phyloP scores from a whole-genome alignment of 768 basidiomycete genomes.

The Strobilomyces dryophilus region DNA sequence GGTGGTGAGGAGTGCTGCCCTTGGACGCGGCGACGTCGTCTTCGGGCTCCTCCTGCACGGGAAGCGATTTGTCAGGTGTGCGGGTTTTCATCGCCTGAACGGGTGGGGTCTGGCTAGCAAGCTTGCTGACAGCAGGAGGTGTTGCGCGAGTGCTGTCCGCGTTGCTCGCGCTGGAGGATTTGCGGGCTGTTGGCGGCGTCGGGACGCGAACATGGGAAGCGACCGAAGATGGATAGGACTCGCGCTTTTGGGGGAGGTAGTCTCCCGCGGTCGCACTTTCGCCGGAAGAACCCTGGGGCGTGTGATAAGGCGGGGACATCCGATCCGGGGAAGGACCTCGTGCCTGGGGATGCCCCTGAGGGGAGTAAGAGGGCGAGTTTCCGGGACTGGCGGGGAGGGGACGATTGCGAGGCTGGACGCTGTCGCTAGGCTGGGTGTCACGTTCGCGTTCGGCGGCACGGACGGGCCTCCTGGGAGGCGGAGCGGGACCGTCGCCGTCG shows the following conservation, averaged over 20 bases:
- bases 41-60: slow-evolving; percentile 73
- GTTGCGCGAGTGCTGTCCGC: slow-evolving; percentile 27
- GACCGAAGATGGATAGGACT: slow-evolving; percentile 35
- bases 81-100: slow-evolving; percentile 49
- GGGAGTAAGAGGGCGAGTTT: slow-evolving; percentile 38
- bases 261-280: slow-evolving; percentile 36
- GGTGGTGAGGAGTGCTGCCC: slow-evolving; percentile 36
- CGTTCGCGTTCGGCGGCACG: slow-evolving; percentile 34
- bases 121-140: slow-evolving; percentile 35
- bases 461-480: slow-evolving; percentile 14
- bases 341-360: slow-evolving; percentile 37
- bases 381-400: slow-evolving; percentile 34
- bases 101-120: slow-evolving; percentile 53
- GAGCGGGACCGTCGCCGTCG: slow-evolving; percentile 29
- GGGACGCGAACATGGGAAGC: slow-evolving; percentile 24
- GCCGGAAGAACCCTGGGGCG: slow-evolving; percentile 44
- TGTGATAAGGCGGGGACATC: slow-evolving; percentile 45
- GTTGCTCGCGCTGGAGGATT: slow-evolving; percentile 16
- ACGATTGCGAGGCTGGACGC: slow-evolving; percentile 20
- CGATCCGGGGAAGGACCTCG: slow-evolving; percentile 53
- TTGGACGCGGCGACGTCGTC: slow-evolving; percentile 48
- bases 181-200: slow-evolving; percentile 29
- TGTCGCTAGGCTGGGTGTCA: slow-evolving; percentile 32
- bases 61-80: slow-evolving; percentile 68
- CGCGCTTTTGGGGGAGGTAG: slow-evolving; percentile 45